Base-by-base conservation (phyloP, 176 grass and related monocot species). In the maize (Zea mays) region DNA sequence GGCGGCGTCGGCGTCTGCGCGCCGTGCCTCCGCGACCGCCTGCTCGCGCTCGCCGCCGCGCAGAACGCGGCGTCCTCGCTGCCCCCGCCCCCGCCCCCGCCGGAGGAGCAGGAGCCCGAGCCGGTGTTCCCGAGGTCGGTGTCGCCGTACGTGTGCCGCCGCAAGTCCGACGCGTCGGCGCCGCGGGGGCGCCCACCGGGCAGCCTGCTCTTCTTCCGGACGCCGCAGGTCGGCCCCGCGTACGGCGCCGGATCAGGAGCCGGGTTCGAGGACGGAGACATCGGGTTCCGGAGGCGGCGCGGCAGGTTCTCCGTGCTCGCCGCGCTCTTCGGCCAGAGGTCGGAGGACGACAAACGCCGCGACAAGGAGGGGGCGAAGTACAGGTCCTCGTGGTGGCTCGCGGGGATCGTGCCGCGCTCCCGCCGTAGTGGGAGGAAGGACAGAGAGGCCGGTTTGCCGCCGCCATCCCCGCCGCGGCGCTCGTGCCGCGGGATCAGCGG, bases 11-110 rank as follows among this genome's bases (percentile, higher is more conserved):
- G 96, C 62, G 92, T 99, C 37, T 99, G 92, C 81, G 92, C 92
- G 0, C 72, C 85, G 50, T 99, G 96, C 85, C 96, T 99, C 85
- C 92, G 96, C 51, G 90, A 85, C 81, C 83, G 96, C 71, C 90
- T 99, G 34, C 66, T 92, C 62, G 80, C 81, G 34, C 91, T 99
- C 37, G 78, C 89, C 75, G 85, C 90, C 55, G 80, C 77, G 21
- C 92, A 89, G 82, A 99, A 90, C 83, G 74, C 88, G 12, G 85
- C 86, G 10, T 73, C 96, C 47, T 83, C 83, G 65, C 62, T 82
- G 52, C 55, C 75, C 0, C 73, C 38, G 1, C 60, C 47, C 0
- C 54, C 20, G 20, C 65, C 27, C 0, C 66, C 51, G 17, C 79
- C 65, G 14, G 40, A 52, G 14, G 40, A 52, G 2, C 17, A 58